Evolutionary conservation across 768 basidiomycete species (phyloP), one percentile per base, ranked within the genome.

Genomic region (Suillus spraguei): DNA sequence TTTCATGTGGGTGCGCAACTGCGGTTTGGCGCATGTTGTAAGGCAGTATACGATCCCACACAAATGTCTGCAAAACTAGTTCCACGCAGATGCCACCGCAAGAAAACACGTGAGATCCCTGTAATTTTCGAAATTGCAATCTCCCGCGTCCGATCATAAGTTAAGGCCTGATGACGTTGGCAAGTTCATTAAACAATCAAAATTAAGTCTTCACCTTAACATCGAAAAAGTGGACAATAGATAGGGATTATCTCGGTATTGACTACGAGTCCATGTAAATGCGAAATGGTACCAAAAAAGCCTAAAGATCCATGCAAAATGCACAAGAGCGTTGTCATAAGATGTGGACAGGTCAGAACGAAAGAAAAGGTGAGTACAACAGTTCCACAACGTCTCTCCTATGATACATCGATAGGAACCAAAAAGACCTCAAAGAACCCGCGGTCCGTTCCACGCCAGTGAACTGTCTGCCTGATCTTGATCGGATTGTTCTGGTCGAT

Each of bases 391-490:
- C 32, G 52, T 28, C 36, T 52, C 52, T 59, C 46, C 22, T 63
- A 71, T 42, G 62, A 66, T 66, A 67, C 49, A 69, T 39, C 59
- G 36, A 59, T 3, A 32, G 32, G 11, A n/a, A 11, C 33, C 52
- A 65, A 53, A 59, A 50, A 66, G 54, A 65, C 65, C 65, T 77
- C 78, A 63, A 75, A 70, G 14, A 35, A 65, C 70, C 42, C 39
- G 60, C 32, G 64, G 65, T 5, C 59, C 67, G 24, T 53, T 35
- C 70, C 69, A 71, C 22, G 65, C 62, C 22, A 53, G 28, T 16
- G 49, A 44, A 20, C 42, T 39, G 11, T 61, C 49, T 24, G 63
- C 54, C 28, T 28, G 56, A 20, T 44, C 14, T 32, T n/a, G 42
- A 55, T 44, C 61, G 0, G 16, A 32, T 33, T 50, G 54, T 62